A percentile compares a stretch with the other conserved stretches of the same genome.
Conservation (phyloP, 1,284 basidiomycete genomes). For the Blastosporella zonata region DNA sequence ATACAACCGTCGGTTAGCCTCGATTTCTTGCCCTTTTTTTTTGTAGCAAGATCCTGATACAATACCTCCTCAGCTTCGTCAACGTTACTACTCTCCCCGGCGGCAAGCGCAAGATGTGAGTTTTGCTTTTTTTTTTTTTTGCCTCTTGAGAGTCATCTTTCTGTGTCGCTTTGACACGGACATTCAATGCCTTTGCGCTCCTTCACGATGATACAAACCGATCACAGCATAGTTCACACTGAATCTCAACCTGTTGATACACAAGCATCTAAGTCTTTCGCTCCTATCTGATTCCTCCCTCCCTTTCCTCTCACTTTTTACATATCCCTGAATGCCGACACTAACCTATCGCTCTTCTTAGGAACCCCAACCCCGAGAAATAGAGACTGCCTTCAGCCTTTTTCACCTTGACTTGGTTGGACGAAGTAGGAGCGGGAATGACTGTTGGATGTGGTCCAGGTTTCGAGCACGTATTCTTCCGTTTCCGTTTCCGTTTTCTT, state of each 20-base stretch:
- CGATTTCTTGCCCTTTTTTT: background rate
- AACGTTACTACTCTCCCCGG: constrained; percentile 89
- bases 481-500: constrained; percentile 12
- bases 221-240: constrained; percentile 91
- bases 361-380: constrained; percentile 85
- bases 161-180: background rate
- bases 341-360: constrained; percentile 34
- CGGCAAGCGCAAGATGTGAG: constrained; percentile 96
- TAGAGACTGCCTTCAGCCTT: constrained; percentile 33
- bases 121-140: constrained; percentile 28
- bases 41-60: background rate
- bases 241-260: constrained; percentile 75
- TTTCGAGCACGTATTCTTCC: background rate
- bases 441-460: background rate
- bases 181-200: background rate
- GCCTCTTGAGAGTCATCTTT: background rate
- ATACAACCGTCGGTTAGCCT: constrained; percentile 84
- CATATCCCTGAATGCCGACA: constrained; percentile 23
- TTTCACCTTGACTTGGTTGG: background rate
- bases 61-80: constrained; percentile 67
- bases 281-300: constrained; percentile 76
- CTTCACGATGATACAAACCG: constrained; percentile 60
- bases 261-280: constrained; percentile 86
- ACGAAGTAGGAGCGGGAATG: background rate
- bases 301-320: constrained; percentile 9